Conservation (phyloP, 345 rosid species). For the Mercurialis annua region DNA sequence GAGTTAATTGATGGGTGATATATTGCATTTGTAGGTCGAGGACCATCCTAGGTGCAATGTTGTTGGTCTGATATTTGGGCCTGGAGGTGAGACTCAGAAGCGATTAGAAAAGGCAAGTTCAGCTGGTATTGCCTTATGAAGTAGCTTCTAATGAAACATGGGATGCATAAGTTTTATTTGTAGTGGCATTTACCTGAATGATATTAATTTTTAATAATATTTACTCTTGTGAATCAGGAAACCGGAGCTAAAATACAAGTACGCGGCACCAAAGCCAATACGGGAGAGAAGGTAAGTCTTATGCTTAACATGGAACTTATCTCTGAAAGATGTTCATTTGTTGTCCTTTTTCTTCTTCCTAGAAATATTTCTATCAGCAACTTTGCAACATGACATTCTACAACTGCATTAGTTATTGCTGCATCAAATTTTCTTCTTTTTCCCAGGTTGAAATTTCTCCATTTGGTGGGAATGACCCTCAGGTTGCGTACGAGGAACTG, state of each 20-base stretch:
- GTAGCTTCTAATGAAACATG: not conserved
- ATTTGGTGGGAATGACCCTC: constrained; percentile 48
- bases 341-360: not conserved
- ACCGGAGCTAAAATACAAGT: constrained; percentile 76
- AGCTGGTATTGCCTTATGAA: constrained; percentile 4
- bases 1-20: not conserved
- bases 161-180: not conserved
- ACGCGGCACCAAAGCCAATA: constrained; percentile 50
- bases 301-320: too few species aligned
- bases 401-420: constrained; percentile 14
- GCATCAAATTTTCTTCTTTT: not conserved
- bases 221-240: constrained; percentile 49
- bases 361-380: too few species aligned
- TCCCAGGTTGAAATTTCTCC: constrained; percentile 71
- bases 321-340: not conserved
- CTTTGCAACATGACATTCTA: not conserved
- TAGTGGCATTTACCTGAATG: not conserved
- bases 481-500: constrained; percentile 54
- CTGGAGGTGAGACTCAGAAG: constrained; percentile 73
- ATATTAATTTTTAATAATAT: constrained; percentile 1
- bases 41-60: constrained; percentile 71
- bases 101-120: constrained; percentile 69
- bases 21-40: constrained; percentile 49
- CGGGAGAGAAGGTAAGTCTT: constrained; percentile 64
- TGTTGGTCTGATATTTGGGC: constrained; percentile 70